Evolutionary conservation across 345 rosid genomes (phyloP), one percentile per base, ranked within the genome.

Genomic region (Zanthoxylum bungeanum): DNA sequence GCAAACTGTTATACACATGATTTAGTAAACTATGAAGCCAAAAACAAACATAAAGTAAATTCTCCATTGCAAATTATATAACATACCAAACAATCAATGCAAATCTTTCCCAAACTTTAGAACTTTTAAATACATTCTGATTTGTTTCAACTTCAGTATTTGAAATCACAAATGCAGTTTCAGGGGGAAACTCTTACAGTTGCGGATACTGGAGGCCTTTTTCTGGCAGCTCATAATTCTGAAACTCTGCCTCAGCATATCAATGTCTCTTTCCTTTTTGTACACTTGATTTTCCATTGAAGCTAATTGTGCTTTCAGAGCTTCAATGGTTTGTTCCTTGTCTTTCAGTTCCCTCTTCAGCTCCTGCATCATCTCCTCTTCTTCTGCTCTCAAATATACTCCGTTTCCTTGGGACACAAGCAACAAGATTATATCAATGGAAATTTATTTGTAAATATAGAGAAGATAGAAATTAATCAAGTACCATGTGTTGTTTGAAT

Each of bases 221-320:
- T 78, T 82, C 66, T 66, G 69, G 66, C 62, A 58, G 73, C 80
- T 81, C 76, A 85, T 75, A 68, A 91, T 91, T 59, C 83, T 82
- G 71, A 86, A 74, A 76, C 92, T 89, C 79, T 92, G 97, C 69
- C 89, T 85, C 57, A 92, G 82, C 27, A 92, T 83, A 81, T 89
- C 97, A 27, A 83, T 71, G 51, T 89, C 93, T 70, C 85, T 80
- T 72, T 83, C 85, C 66, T 76, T 89, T 31, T 58, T 87, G 73
- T 68, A 51, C 68, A 68, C 72, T 72, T 87, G 83, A 21, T 64
- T 74, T 79, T 92, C 92, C 74, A 76, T 73, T 19, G 79, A 71
- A 59, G 67, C 80, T 69, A 88, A 49, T 60, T 59, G 70, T 19
- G 69, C 76, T 62, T 78, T 85, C 40, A 89, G 85, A 47, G 77